A percentile compares a stretch with the other conserved stretches of the same genome.
These are phyloP conservation scores for Fomitopsis pulvina DNA, from an alignment of 768 basidiomycete species.

Conservation along the genomic window DNA sequence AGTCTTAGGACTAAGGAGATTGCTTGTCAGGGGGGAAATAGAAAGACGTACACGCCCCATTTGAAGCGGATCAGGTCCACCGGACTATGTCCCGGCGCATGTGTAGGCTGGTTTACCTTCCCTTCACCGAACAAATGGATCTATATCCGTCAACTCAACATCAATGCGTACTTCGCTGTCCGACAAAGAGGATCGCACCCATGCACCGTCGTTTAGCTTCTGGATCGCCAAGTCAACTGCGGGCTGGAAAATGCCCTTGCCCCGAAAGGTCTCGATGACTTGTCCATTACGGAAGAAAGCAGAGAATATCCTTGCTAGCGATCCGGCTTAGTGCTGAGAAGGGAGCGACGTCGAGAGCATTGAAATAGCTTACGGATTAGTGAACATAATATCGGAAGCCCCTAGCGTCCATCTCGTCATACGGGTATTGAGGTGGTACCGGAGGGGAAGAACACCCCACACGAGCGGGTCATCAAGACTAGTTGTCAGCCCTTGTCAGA, in stretches of 20 bases:
- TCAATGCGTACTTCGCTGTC: neutral
- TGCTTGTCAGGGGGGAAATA: neutral
- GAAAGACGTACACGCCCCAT: conserved; percentile 82
- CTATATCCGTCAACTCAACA: conserved; percentile 29
- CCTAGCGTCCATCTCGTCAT: conserved; percentile 89
- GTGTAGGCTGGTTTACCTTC: conserved; percentile 70
- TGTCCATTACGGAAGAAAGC: conserved; percentile 86
- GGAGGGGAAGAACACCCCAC: conserved; percentile 81
- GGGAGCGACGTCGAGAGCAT: conserved; percentile 3
- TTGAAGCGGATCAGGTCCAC: conserved; percentile 71
- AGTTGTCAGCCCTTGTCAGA: neutral
- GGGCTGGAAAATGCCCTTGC: conserved; percentile 82
- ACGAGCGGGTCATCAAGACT: conserved; percentile 78
- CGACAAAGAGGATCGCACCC: conserved; percentile 51
- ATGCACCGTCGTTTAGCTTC: conserved; percentile 74
- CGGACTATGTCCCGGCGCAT: conserved; percentile 36
- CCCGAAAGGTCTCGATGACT: conserved; percentile 87
- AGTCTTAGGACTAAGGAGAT: neutral
- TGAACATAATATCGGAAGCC: conserved; percentile 92
- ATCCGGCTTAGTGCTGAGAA: neutral
- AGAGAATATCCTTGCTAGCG: conserved; percentile 57
- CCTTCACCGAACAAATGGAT: conserved; percentile 91
- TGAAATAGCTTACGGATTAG: conserved; percentile 62
- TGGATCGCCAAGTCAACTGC: conserved; percentile 81
- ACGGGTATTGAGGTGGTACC: conserved; percentile 49